phyloP scores from a whole-genome alignment of 1,284 basidiomycete genomes.

The Inonotus hispidus region DNA sequence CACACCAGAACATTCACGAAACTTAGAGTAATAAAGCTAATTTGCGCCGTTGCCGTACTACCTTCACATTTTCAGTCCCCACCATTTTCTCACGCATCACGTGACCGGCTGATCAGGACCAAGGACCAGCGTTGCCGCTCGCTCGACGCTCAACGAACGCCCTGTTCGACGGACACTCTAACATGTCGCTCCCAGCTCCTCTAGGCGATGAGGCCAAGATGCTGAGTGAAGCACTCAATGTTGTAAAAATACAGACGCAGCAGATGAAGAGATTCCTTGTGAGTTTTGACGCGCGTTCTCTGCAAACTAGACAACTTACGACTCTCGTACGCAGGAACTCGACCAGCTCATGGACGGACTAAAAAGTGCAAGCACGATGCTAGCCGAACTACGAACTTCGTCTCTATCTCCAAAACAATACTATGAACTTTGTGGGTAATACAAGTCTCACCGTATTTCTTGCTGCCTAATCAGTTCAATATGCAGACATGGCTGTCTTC shows the following conservation, averaged over 20 bases:
- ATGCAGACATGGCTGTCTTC: conserved; percentile 90
- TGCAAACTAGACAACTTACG: neutral
- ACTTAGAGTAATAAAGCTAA: no score
- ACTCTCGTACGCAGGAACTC: conserved; percentile 52
- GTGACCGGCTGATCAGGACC: neutral
- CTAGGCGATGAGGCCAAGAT: conserved; percentile 70
- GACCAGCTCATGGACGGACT: conserved; percentile 97
- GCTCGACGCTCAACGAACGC: conserved; percentile 1
- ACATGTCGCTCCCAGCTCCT: conserved; percentile 24
- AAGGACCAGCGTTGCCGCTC: neutral
- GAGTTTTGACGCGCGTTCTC: conserved; percentile 29
- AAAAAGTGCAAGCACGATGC: conserved; percentile 92
- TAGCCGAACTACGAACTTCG: conserved; percentile 88
- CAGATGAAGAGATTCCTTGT: conserved; percentile 93
- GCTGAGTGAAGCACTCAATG: conserved; percentile 75
- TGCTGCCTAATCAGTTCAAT: conserved; percentile 15
- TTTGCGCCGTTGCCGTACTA: no score
- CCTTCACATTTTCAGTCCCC: no score
- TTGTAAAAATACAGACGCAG: conserved; percentile 88
- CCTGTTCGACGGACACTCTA: neutral
- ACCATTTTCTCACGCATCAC: neutral
- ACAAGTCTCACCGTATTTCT: conserved; percentile 27
- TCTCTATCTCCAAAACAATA: conserved; percentile 93
- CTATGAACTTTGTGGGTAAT: conserved; percentile 79
- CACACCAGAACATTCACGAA: no score